Evolutionary conservation across 2,329 filamentous ascomycete species (phyloP).

Genomic region (Ascomycota sp.): DNA sequence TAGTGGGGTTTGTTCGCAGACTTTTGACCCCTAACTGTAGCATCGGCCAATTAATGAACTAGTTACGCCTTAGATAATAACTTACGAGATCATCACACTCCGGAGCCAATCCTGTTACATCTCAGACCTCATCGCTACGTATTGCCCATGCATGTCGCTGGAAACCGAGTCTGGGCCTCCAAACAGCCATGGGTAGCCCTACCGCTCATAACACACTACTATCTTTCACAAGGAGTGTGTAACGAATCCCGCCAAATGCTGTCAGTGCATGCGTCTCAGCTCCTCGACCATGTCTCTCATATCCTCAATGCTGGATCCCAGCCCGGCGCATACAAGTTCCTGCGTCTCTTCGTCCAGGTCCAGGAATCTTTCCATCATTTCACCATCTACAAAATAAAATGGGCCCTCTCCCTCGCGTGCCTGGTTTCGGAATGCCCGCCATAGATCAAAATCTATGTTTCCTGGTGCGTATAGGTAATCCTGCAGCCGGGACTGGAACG

Average conservation of each 20-base stretch:
- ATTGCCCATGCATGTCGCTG: too few relatives aligned
- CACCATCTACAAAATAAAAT: slow-evolving; percentile 75
- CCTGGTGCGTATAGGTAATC: slow-evolving; percentile 45
- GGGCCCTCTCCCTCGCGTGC: slow-evolving; percentile 56
- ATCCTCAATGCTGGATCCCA: slow-evolving; percentile 37
- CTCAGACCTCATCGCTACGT: too few relatives aligned
- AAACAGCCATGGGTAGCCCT: too few relatives aligned
- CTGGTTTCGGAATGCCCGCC: slow-evolving; percentile 59
- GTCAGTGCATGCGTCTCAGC: slow-evolving; percentile 36
- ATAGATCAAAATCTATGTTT: slow-evolving; percentile 51
- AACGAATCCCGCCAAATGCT: too few relatives aligned
- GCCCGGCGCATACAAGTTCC: slow-evolving; percentile 27
- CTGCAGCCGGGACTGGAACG: slow-evolving; percentile 52
- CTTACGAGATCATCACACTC: too few relatives aligned
- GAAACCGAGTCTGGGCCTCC: too few relatives aligned
- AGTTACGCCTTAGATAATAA: too few relatives aligned
- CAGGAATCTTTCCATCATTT: slow-evolving; percentile 69
- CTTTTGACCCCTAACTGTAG: too few relatives aligned
- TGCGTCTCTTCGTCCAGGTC: slow-evolving; percentile 40
- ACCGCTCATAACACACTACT: too few relatives aligned
- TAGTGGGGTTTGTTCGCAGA: too few relatives aligned
- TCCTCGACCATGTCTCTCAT: slow-evolving; percentile 40
- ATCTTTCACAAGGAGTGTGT: background rate
- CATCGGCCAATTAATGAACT: too few relatives aligned
- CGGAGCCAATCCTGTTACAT: too few relatives aligned